These are phyloP conservation scores for Monotropa hypopitys DNA, from an alignment of 179 eudicot genomes.

Conservation along the genomic window DNA sequence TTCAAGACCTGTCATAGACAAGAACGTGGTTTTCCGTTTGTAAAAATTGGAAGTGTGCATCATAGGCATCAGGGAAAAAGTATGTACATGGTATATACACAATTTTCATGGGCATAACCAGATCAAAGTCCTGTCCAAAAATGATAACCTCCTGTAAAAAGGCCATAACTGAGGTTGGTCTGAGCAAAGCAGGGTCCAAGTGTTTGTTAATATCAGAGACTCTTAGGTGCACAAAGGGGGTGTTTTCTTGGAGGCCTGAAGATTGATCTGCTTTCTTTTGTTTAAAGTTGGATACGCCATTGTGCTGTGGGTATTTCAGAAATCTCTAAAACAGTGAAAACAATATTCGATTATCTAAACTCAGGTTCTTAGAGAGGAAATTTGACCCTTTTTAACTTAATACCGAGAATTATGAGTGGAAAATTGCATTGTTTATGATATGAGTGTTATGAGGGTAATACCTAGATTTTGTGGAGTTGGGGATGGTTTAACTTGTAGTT, in stretches of 20 bases:
- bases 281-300: not conserved
- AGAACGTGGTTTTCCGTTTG: not conserved
- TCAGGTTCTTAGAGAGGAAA: not conserved
- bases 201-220: not conserved
- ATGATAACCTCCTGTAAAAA: not conserved
- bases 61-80: not conserved
- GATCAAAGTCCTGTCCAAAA: not conserved
- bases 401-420: not conserved
- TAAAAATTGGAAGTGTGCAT: not conserved
- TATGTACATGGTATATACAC: not conserved
- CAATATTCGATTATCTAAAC: not conserved
- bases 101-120: not conserved
- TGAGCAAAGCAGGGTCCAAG: not conserved
- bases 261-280: not conserved
- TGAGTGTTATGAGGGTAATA: not conserved
- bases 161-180: not conserved
- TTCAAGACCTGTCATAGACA: conserved; percentile 44
- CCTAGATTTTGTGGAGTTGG: not conserved
- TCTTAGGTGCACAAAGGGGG: not conserved
- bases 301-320: not conserved
- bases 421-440: not conserved
- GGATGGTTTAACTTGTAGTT: not conserved
- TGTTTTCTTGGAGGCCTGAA: not conserved
- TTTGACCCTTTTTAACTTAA: not conserved
- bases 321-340: not conserved